Evolutionary conservation across 495 filamentous ascomycete species (phyloP).

Genomic region (Recurvomyces mirabilis): DNA sequence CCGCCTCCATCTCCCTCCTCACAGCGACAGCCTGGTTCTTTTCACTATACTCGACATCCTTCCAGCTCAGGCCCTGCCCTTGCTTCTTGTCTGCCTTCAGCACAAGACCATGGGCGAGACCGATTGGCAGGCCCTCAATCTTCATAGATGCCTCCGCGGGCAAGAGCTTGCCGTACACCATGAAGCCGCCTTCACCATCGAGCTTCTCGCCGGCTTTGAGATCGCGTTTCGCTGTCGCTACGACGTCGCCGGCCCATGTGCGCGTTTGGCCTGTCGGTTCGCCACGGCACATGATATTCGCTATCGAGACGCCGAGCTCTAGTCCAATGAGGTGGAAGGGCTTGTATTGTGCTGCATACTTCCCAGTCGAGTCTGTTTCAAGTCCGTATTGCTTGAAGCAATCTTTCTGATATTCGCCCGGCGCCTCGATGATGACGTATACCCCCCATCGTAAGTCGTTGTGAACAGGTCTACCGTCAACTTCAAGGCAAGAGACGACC

Average conservation of each 20-base stretch:
- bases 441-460: constrained; percentile 22
- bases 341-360: constrained; percentile 24
- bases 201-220: constrained; percentile 22
- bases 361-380: constrained; percentile 18
- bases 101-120: constrained; percentile 19
- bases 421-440: constrained; percentile 23
- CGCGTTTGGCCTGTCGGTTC: constrained; percentile 23
- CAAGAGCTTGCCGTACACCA: constrained; percentile 24
- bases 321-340: constrained; percentile 25
- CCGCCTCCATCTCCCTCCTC: constrained; percentile 22
- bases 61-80: constrained; percentile 20
- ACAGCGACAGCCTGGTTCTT: constrained; percentile 21
- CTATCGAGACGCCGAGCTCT: constrained; percentile 20
- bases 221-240: constrained; percentile 24
- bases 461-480: constrained; percentile 16
- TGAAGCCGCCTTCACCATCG: constrained; percentile 23
- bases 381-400: constrained; percentile 25
- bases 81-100: constrained; percentile 19
- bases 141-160: constrained; percentile 19
- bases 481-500: constrained; percentile 20
- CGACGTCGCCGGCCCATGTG: constrained; percentile 21
- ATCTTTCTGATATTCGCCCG: constrained; percentile 22
- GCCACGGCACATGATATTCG: constrained; percentile 23
- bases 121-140: constrained; percentile 23
- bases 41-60: constrained; percentile 21